A percentile compares a stretch with the other conserved stretches of the same genome.
phyloP scores from a whole-genome alignment of 73 alveolate genomes.

The Symbiodinium natans region DNA sequence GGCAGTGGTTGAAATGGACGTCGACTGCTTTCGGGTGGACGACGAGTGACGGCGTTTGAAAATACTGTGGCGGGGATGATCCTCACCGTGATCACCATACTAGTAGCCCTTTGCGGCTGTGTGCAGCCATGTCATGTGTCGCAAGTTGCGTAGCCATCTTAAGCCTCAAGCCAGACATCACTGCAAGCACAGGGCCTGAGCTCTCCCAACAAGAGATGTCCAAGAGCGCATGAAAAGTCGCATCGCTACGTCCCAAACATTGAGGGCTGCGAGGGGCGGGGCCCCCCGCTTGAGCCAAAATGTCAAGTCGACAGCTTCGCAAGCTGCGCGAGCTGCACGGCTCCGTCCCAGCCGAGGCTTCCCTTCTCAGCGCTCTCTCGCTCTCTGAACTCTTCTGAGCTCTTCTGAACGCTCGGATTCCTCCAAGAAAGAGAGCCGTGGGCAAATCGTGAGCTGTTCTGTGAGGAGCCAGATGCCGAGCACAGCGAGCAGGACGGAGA shows the following conservation, averaged over 20 bases:
- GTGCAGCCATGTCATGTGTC: too few relatives aligned
- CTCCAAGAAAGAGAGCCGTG: not conserved
- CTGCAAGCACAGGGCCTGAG: not conserved
- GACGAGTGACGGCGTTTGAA: slow-evolving; percentile 17
- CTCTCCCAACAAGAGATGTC: not conserved
- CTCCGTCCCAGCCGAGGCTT: not conserved
- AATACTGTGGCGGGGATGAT: not conserved
- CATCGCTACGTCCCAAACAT: not conserved
- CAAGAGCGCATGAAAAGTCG: too few relatives aligned
- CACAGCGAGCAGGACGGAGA: too few relatives aligned
- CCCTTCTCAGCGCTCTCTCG: not conserved
- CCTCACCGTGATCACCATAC: too few relatives aligned
- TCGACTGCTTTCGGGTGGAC: slow-evolving; percentile 61
- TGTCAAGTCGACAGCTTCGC: slow-evolving; percentile 53
- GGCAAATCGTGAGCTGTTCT: not conserved
- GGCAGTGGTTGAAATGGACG: slow-evolving; percentile 39
- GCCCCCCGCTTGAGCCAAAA: not conserved
- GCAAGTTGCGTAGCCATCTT: too few relatives aligned
- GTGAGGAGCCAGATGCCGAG: not conserved
- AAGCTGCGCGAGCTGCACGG: slow-evolving; percentile 41
- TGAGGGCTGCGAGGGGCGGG: too few relatives aligned
- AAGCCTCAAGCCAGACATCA: not conserved
- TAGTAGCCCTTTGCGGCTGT: too few relatives aligned
- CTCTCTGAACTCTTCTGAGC: not conserved
- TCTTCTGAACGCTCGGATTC: not conserved